Evolutionary conservation across 257 asterid genomes (phyloP).

Genomic region (Penstemon davidsonii): DNA sequence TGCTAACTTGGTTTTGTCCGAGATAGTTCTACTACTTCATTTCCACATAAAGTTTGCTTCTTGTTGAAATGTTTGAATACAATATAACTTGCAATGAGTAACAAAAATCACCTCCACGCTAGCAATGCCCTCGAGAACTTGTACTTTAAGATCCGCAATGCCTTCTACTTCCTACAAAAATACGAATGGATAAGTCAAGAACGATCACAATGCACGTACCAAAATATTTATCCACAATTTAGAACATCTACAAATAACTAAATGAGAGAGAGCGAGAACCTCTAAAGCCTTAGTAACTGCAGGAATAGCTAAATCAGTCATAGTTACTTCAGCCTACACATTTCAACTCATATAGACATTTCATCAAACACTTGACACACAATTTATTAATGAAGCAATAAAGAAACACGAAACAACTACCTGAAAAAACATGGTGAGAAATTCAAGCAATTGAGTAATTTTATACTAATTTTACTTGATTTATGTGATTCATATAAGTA

Average conservation of each 20-base stretch:
- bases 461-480: too few relatives aligned
- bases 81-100: not conserved
- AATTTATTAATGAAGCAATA: not conserved
- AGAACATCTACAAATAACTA: not conserved
- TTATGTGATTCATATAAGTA: too few relatives aligned
- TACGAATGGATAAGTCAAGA: slow-evolving; percentile 10
- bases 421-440: slow-evolving; percentile 84
- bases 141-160: slow-evolving; percentile 67
- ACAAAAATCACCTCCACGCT: slow-evolving; percentile 65
- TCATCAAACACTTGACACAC: slow-evolving; percentile 26
- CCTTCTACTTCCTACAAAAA: slow-evolving; percentile 66
- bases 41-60: too few relatives aligned
- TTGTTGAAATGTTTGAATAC: too few relatives aligned
- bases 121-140: slow-evolving; percentile 76
- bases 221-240: not conserved
- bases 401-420: slow-evolving; percentile 26
- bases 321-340: slow-evolving; percentile 80
- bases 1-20: too few relatives aligned
- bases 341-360: slow-evolving; percentile 24
- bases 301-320: slow-evolving; percentile 68
- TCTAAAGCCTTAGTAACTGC: slow-evolving; percentile 63
- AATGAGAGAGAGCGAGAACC: slow-evolving; percentile 37
- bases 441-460: too few relatives aligned
- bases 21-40: too few relatives aligned
- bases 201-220: not conserved